These are phyloP conservation scores for Clitoria ternatea DNA, from an alignment of 306 rosid species.

Conservation along the genomic window DNA sequence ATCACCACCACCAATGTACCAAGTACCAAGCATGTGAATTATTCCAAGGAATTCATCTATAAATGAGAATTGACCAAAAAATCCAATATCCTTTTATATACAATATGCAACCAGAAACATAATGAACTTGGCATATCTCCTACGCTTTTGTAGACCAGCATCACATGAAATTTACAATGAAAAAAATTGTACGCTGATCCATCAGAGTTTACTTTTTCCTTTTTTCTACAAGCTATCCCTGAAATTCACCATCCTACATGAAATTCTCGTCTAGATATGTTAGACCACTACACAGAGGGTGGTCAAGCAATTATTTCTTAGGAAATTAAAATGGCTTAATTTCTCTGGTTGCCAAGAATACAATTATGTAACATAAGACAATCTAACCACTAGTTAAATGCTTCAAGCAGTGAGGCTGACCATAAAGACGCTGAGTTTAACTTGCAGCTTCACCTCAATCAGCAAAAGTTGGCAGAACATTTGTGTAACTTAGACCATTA, in stretches of 20 bases:
- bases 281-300: slow-evolving; percentile 24
- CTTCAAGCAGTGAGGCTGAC: slow-evolving; percentile 13
- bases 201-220: background rate
- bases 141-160: slow-evolving; percentile 22
- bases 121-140: background rate
- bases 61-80: background rate
- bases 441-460: slow-evolving; percentile 19
- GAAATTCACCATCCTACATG: slow-evolving; percentile 17
- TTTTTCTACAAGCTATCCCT: slow-evolving; percentile 18
- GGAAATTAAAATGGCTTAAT: slow-evolving; percentile 3
- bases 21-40: background rate
- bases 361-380: background rate
- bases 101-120: slow-evolving; percentile 5
- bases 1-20: no score
- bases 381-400: slow-evolving; percentile 16
- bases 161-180: slow-evolving; percentile 13
- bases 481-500: slow-evolving; percentile 6
- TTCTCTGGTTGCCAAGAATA: slow-evolving; percentile 7
- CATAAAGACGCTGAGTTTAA: slow-evolving; percentile 14
- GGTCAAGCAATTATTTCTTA: slow-evolving; percentile 7
- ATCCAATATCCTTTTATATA: background rate
- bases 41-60: background rate
- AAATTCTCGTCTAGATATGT: slow-evolving; percentile 3
- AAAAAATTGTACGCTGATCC: background rate
- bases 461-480: background rate